These are phyloP conservation scores for Suillus decipiens DNA, from an alignment of 768 basidiomycete species.

Conservation along the genomic window DNA sequence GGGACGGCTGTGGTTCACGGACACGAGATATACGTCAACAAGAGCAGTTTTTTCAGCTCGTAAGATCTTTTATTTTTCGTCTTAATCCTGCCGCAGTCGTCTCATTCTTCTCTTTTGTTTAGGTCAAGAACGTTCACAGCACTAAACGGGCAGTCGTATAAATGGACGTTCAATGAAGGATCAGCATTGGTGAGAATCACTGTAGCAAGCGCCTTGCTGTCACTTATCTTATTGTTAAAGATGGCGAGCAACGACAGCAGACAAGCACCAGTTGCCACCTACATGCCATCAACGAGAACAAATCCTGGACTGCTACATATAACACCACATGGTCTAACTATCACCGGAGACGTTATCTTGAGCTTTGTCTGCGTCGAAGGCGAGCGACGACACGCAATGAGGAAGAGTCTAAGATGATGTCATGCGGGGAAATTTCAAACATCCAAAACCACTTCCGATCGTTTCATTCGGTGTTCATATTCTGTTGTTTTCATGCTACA, in stretches of 20 bases:
- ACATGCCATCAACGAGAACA: constrained; percentile 23
- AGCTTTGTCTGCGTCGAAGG: constrained; percentile 36
- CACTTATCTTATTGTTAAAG: constrained; percentile 12
- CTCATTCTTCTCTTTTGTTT: not conserved
- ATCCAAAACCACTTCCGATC: not conserved
- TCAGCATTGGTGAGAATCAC: constrained; percentile 28
- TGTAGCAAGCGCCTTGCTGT: not conserved
- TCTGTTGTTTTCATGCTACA: not conserved
- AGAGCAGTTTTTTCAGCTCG: constrained; percentile 33
- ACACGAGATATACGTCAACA: constrained; percentile 26
- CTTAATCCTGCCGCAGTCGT: not conserved
- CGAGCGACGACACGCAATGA: constrained; percentile 32
- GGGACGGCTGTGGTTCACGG: constrained; percentile 29
- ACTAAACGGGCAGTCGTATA: constrained; percentile 36
- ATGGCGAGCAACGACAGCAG: constrained; percentile 36
- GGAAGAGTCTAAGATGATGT: constrained; percentile 17
- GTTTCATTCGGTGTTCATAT: too few species aligned
- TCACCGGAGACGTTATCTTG: constrained; percentile 33
- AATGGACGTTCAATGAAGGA: constrained; percentile 36
- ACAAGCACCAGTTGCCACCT: constrained; percentile 34
- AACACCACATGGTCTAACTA: constrained; percentile 35
- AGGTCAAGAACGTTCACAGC: constrained; percentile 36
- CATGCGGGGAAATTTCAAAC: not conserved
- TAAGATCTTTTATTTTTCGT: constrained; percentile 18
- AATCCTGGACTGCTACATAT: constrained; percentile 35